Base-by-base conservation (phyloP, 352 stramenopile genomes). In the Phytophthora brassicae region DNA sequence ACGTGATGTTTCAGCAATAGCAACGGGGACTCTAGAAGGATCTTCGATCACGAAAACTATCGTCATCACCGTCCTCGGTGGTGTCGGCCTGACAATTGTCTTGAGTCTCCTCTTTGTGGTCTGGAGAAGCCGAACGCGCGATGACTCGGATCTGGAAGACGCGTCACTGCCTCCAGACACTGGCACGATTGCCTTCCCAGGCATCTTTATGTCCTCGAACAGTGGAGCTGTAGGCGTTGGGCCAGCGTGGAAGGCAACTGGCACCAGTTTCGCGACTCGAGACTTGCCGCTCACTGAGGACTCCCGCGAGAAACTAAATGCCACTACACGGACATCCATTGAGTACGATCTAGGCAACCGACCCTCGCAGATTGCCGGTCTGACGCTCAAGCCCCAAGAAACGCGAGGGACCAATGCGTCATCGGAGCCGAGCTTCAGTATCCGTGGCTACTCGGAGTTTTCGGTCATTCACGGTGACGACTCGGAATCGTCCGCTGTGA, bases 31-130 rank as follows among this genome's bases (percentile, higher is more conserved):
- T 26, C 36, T 64, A 22, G 36, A 57, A 20, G 64, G 54, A 0
- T 48, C 29, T 16, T 61, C 66, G 0, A 52, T 52, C 50, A 62
- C 58, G 7, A 75, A 70, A 43, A 58, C 31, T 12, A 20, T 41
- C 23, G 51, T 75, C 3, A 61, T 78, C 16, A 52, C 33, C 33
- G 24, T 62, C 31, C 44, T 77, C 38, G 62, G 48, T 28, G 57
- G 53, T 12, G 42, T 71, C 22, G 70, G 70, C 19, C 14, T 61
- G 1, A 20, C 33, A 4, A 60, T 78, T n/a, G 47, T 75, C 9
- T 22, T 70, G 24, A 63, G 55, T 38, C 62, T 78, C 7, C 54
- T 78, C 46, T 67, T 69, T 24, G 49, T 72, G 16, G 43, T 66
- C 6, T 65, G 66, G 49, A 66, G 42, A 54, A 60, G n/a, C n/a